A percentile compares a stretch with the other conserved stretches of the same genome.
Conservation (phyloP, 768 basidiomycete species). For the Panaeolus papilionaceus region DNA sequence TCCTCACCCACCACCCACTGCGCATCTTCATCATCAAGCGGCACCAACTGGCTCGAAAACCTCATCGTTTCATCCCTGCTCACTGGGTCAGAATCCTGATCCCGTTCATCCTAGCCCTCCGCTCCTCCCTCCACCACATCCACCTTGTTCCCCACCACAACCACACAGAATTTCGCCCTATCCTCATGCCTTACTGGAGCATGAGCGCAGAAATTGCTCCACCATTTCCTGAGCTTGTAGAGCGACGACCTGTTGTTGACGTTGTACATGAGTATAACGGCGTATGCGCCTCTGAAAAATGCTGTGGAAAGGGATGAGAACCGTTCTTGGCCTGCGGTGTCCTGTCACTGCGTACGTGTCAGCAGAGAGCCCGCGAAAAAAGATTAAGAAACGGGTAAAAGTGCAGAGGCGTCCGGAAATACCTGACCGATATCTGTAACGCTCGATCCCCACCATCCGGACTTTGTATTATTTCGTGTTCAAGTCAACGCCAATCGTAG, state of each 20-base stretch:
- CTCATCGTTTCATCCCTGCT: constrained; percentile 50
- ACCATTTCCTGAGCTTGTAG: constrained; percentile 70
- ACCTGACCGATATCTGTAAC: constrained; percentile 63
- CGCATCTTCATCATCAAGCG: constrained; percentile 31
- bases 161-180: constrained; percentile 67
- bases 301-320: constrained; percentile 84
- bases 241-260: constrained; percentile 72
- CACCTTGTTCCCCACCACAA: constrained; percentile 82
- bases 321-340: constrained; percentile 88
- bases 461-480: constrained; percentile 78
- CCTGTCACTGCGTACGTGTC: constrained; percentile 47
- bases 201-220: constrained; percentile 72
- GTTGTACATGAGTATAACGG: constrained; percentile 41
- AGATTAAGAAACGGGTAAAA: background rate
- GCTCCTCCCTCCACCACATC: constrained; percentile 48
- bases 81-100: constrained; percentile 22
- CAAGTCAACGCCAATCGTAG: constrained; percentile 90
- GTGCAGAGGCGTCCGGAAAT: background rate
- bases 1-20: background rate
- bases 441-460: constrained; percentile 60
- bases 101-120: background rate
- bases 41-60: constrained; percentile 66
- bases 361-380: background rate
- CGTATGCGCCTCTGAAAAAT: constrained; percentile 90
- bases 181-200: constrained; percentile 75